A percentile compares a stretch with the other conserved stretches of the same genome.
phyloP scores from a whole-genome alignment of 805 yeast genomes.

The Lachancea lanzarotensis region DNA sequence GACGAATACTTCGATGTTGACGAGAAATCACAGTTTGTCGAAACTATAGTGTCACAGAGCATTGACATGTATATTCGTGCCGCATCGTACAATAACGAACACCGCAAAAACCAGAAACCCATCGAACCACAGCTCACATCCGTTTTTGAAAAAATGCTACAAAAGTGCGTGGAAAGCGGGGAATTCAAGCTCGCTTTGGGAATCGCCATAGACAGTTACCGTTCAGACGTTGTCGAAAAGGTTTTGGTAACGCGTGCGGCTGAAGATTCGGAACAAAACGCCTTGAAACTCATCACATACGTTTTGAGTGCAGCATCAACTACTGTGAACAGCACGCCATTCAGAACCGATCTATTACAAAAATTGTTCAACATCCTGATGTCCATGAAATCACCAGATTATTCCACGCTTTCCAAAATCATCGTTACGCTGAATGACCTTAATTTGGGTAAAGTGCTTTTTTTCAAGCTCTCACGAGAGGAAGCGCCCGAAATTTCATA shows the following conservation, averaged over 20 bases:
- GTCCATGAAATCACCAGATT: conserved; percentile 60
- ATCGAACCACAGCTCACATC: conserved; percentile 58
- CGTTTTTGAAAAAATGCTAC: conserved; percentile 82
- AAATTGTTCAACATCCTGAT: conserved; percentile 57
- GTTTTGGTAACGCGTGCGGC: conserved; percentile 41
- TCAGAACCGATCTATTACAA: conserved; percentile 59
- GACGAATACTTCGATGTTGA: conserved; percentile 67
- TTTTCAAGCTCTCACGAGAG: conserved; percentile 43
- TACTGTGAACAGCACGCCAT: conserved; percentile 55
- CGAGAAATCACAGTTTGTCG: conserved; percentile 77
- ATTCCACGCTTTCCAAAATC: conserved; percentile 75
- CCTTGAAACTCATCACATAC: conserved; percentile 57
- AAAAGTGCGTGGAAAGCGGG: conserved; percentile 63
- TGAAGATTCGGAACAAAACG: conserved; percentile 44
- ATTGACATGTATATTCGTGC: conserved; percentile 71
- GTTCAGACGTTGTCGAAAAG: conserved; percentile 70
- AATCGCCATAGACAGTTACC: conserved; percentile 78
- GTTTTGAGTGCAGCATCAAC: conserved; percentile 68
- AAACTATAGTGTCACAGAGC: conserved; percentile 90
- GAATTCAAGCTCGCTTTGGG: conserved; percentile 84
- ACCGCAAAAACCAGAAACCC: conserved; percentile 26
- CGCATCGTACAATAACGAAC: conserved; percentile 46
- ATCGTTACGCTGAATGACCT: conserved; percentile 82
- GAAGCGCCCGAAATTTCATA: conserved; percentile 60
- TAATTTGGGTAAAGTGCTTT: conserved; percentile 59